Evolutionary conservation across 352 stramenopile genomes (phyloP), one percentile per base, ranked within the genome.

Genomic region (Phytophthora sansomeana): DNA sequence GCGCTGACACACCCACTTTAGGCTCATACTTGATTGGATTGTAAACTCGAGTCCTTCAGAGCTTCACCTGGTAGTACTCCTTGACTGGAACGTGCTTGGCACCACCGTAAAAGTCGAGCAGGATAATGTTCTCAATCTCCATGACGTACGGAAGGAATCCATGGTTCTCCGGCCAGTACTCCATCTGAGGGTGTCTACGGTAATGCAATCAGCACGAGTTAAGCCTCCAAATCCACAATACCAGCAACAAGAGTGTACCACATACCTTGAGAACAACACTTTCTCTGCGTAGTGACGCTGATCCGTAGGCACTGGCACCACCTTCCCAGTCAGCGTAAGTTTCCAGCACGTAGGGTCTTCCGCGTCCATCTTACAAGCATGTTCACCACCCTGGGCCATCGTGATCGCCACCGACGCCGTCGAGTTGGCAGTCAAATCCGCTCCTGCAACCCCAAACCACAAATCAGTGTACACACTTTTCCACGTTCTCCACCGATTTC

Each of bases 311-410:
- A 90, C 77, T 6, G 77, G 81, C n/a, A 75, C 61, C 38, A 92
- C 74, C 10, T 75, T 77, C 48, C 84, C 84, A 2, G 78, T 69
- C 29, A 92, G 53, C 50, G 78, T 83, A 47, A 89, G 26, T 46
- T 88, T 88, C 81, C 80, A 90, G 74, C 84, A 92, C 17, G 84
- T 92, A 16, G 84, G 84, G 72, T 92, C 81, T 63, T 87, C 68
- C 9, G 80, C 72, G 51, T 93, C 85, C 70, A 83, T 86, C 52
- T 88, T 86, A 61, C 81, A 92, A n/a, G 72, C 74, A 55, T 77
- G 43, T 30, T 71, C 21, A 17, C 73, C 78, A 14, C 81, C 48
- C 58, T 92, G 83, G 8, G 72, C 78, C 65, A 87, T 81, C 19
- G 83, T 82, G 58, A 93, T 89, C 4, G 80, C 72, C 30, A 92